Base-by-base conservation (phyloP, 305 asterid species). In the Stenogyne calaminthoides region DNA sequence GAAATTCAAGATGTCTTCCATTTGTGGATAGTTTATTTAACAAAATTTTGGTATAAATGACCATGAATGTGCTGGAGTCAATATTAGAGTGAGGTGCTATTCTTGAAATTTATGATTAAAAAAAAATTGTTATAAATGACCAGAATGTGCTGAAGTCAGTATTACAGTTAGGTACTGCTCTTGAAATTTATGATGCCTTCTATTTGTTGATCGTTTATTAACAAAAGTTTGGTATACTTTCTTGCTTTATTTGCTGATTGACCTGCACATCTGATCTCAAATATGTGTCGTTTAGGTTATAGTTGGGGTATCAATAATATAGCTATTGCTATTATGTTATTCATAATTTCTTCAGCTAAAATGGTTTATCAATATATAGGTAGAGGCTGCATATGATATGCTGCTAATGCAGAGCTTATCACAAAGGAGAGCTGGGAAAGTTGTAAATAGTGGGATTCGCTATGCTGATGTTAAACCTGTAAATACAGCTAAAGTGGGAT, bases 311-410 rank as follows among this genome's bases (percentile, higher is more conserved):
- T 57, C 42, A 10, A 16, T 44, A 25, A 5, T 51, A 29, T 51
- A 46, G 60, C 11, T 77, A 73, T 66, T 63, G 55, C 42, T 63
- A 66, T 47, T 57, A 58, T 40, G 7, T 47, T 47, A 34, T 27
- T 77, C 63, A 44, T 69, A 34, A 20, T 49, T 66, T 65, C 58
- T 72, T 73, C 58, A 61, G 74, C 67, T 67, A 57, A 78, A 73
- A 57, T 76, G 73, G 74, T 71, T 54, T 70, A 72, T 47, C 9
- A 37, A 37, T 76, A 37, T 67, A 58, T 89, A 95, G 99, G 98
- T 84, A 16, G 99, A 92, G 83, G 96, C 98, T 83, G 99, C 99
- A 68, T 95, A 95, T 76, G 99, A 95, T 80, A 92, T 83, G 95
- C 92, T 95, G 80, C 89, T 95, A 47, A 87, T 92, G 99, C 91